Evolutionary conservation across 352 stramenopile genomes (phyloP).

Genomic region (Lagenidium sp.): DNA sequence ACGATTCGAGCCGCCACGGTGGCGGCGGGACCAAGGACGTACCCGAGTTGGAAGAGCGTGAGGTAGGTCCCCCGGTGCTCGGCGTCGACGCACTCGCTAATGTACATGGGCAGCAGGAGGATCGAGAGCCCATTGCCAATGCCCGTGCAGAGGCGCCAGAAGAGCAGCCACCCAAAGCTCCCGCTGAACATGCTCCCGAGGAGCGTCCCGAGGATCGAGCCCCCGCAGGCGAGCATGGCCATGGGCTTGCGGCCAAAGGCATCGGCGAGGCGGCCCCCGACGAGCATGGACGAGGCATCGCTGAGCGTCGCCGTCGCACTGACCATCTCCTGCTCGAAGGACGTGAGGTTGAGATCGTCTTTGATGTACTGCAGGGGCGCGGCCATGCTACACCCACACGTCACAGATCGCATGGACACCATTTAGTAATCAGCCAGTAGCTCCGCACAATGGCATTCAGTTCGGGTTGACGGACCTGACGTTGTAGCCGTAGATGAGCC

Average conservation of each 20-base stretch:
- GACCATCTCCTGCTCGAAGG: constrained; percentile 59
- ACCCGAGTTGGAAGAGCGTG: constrained; percentile 78
- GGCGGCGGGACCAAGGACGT: constrained; percentile 10
- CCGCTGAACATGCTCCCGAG: constrained; percentile 38
- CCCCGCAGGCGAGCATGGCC: constrained; percentile 61
- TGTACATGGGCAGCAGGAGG: constrained; percentile 84
- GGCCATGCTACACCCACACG: constrained; percentile 43
- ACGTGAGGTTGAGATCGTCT: constrained; percentile 54
- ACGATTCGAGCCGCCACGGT: too few relatives aligned
- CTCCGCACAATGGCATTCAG: too few relatives aligned
- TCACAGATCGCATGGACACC: too few relatives aligned
- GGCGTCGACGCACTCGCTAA: constrained; percentile 71
- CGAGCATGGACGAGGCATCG: constrained; percentile 71
- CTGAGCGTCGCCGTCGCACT: constrained; percentile 75
- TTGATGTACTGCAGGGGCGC: constrained; percentile 77
- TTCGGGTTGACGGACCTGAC: constrained; percentile 46
- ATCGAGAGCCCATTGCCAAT: constrained; percentile 82
- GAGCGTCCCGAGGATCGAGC: constrained; percentile 59
- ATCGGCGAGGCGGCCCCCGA: constrained; percentile 63
- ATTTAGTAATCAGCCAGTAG: too few relatives aligned
- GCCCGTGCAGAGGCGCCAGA: constrained; percentile 63
- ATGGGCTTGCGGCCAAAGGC: constrained; percentile 59
- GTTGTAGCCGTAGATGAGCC: constrained; percentile 87
- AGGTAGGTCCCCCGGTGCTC: constrained; percentile 54
- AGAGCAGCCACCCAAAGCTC: constrained; percentile 49